Evolutionary conservation across 345 rosid genomes (phyloP), one percentile per base, ranked within the genome.

Genomic region (Gossypium arboreum): DNA sequence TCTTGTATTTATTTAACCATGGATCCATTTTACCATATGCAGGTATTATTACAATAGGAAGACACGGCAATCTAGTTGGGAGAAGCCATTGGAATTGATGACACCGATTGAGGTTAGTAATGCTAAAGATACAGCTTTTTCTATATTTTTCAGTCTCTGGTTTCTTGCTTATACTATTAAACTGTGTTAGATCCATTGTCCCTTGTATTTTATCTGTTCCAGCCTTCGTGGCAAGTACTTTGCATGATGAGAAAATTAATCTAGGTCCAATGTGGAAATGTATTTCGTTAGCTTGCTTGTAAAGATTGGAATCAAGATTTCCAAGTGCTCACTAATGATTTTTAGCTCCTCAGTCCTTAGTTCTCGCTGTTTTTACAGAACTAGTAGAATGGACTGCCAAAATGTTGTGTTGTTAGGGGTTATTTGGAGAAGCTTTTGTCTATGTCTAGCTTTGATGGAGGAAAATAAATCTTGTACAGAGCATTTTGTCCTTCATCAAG

Each of bases 31-130:
- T 78, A 20, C 77, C 52, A 63, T 79, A 2, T 78, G 22, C 83
- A 95, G 99, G 69, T 95, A 88, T 85, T 95, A 93, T 83, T 90
- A 83, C 85, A 95, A 95, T 83, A 93, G 85, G 87, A 89, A 76
- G 85, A 87, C 94, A 56, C 86, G 85, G 70, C 86, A 79, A 83
- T 93, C 98, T 66, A 87, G 87, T 68, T 95, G 99, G 99, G 96
- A 90, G 83, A 95, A 93, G 87, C 99, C 99, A 71, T 75, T 83
- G 64, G 98, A 93, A 77, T 82, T 95, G 86, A 91, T 95, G 98
- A 91, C 98, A 12, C 88, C 88, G 48, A 83, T 82, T 84, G 99
- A 95, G 99, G 98, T 91, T 81, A 89, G 86, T 78, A 61, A 11
- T 68, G 45, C 66, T 50, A 70, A 52, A 10, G 45, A 27, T 70